These are phyloP conservation scores for Sparassis latifolia DNA, from an alignment of 1,284 basidiomycete species.

Conservation along the genomic window DNA sequence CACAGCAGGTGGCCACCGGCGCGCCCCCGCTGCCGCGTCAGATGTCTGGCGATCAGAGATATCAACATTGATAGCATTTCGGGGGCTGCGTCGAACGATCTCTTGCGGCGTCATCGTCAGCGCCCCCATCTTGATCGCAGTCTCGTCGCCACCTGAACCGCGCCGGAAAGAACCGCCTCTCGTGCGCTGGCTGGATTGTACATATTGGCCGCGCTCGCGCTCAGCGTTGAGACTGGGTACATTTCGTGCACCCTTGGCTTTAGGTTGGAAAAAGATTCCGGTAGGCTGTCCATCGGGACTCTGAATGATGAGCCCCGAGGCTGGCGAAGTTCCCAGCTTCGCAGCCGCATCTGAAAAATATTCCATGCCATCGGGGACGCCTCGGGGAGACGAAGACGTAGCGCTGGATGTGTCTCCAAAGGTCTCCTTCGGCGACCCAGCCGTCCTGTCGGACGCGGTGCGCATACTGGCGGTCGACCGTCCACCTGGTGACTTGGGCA, in stretches of 20 bases:
- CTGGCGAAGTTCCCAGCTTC: conserved; percentile 70
- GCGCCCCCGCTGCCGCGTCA: conserved; percentile 6
- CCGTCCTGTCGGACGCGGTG: conserved; percentile 52
- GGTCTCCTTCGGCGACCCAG: conserved; percentile 45
- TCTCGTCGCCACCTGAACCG: conserved; percentile 12
- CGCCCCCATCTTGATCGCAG: neutral
- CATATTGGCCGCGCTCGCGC: neutral
- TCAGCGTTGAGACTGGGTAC: conserved; percentile 14
- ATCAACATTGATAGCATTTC: neutral
- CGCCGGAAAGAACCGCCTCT: conserved; percentile 16
- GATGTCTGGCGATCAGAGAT: neutral
- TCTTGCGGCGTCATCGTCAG: conserved; percentile 2
- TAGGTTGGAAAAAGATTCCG: conserved; percentile 93
- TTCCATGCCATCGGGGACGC: conserved; percentile 71
- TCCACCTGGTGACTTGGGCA: conserved; percentile 35
- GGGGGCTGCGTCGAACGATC: conserved; percentile 8
- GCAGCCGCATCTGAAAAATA: conserved; percentile 81
- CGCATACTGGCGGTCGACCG: conserved; percentile 44
- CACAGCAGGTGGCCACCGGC: conserved; percentile 6
- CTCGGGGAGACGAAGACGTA: conserved; percentile 68
- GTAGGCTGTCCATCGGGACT: conserved; percentile 89
- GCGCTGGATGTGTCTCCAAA: conserved; percentile 30
- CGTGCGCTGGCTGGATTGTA: conserved; percentile 1
- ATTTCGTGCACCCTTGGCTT: conserved; percentile 34
- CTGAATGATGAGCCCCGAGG: conserved; percentile 86